Evolutionary conservation across 2,329 filamentous ascomycete genomes (phyloP).

Genomic region (Dactylonectria estremocensis): DNA sequence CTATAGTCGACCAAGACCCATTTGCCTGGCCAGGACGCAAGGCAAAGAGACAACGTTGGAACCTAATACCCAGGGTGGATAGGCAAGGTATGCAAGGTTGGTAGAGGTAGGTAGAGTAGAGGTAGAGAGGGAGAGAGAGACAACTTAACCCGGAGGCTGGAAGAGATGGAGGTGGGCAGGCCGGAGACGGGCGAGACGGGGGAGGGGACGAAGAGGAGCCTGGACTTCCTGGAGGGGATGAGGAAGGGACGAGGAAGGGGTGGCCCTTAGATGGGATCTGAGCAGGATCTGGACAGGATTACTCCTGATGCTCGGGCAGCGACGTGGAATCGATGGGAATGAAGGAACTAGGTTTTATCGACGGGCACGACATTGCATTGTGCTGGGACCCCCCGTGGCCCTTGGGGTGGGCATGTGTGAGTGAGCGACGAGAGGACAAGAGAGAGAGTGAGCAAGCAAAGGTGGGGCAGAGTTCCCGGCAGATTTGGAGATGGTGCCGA

Average conservation of each 20-base stretch:
- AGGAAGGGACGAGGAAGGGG: constrained; percentile 32
- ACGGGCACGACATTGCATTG: constrained; percentile 51
- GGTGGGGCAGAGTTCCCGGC: constrained; percentile 48
- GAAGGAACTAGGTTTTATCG: constrained; percentile 50
- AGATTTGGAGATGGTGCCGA: constrained; percentile 51
- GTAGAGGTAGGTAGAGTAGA: background rate
- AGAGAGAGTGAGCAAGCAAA: constrained; percentile 37
- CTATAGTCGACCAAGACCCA: constrained; percentile 29
- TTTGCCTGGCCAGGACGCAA: constrained; percentile 23
- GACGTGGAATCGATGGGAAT: constrained; percentile 46
- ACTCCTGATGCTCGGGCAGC: constrained; percentile 47
- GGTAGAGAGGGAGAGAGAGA: background rate
- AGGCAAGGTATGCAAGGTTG: constrained; percentile 4
- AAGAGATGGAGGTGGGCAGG: constrained; percentile 25
- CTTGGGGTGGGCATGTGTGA: constrained; percentile 47
- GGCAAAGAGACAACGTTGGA: constrained; percentile 6
- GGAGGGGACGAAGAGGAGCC: constrained; percentile 24
- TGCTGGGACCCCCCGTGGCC: constrained; percentile 48
- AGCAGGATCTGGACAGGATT: constrained; percentile 20
- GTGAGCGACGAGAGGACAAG: constrained; percentile 36
- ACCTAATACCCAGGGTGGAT: no score
- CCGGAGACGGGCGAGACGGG: constrained; percentile 39
- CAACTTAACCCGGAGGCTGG: background rate
- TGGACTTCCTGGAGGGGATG: constrained; percentile 36
- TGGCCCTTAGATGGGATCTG: constrained; percentile 25